Percentiles rank a stretch among this genome's conserved stretches.
Evolutionary conservation across 2,329 filamentous ascomycete species (phyloP).

Genomic region (Penicillium rolfsii): DNA sequence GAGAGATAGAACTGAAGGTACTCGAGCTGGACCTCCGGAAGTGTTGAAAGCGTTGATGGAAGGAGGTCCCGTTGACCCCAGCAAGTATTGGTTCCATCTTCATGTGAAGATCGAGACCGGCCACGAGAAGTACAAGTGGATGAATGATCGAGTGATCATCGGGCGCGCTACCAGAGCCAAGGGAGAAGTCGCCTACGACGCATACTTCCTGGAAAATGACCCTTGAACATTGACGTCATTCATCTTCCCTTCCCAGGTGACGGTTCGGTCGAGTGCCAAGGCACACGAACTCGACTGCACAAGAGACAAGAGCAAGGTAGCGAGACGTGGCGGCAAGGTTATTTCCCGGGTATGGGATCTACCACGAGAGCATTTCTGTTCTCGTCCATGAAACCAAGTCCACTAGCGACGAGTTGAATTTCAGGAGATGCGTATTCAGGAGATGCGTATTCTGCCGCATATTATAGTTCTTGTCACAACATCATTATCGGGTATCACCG

Average conservation of each 20-base stretch:
- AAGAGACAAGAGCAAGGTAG: too few relatives aligned
- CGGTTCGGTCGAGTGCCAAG: neutral
- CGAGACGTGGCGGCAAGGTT: too few relatives aligned
- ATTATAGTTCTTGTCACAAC: neutral
- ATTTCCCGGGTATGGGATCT: neutral
- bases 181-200: slow-evolving; percentile 35
- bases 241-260: neutral
- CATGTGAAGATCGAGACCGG: slow-evolving; percentile 33
- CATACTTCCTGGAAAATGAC: slow-evolving; percentile 33
- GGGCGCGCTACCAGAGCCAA: slow-evolving; percentile 30
- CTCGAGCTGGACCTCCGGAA: slow-evolving; percentile 31
- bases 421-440: neutral
- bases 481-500: neutral
- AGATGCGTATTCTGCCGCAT: neutral
- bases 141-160: slow-evolving; percentile 35
- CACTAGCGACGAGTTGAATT: neutral
- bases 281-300: neutral
- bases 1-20: slow-evolving; percentile 31
- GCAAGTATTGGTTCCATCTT: slow-evolving; percentile 34
- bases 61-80: slow-evolving; percentile 30
- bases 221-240: slow-evolving; percentile 1
- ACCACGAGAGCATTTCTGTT: neutral
- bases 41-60: slow-evolving; percentile 33
- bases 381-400: neutral
- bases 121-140: slow-evolving; percentile 32